Conservation (phyloP, 23 red algal species). For the Chondrus crispus region DNA sequence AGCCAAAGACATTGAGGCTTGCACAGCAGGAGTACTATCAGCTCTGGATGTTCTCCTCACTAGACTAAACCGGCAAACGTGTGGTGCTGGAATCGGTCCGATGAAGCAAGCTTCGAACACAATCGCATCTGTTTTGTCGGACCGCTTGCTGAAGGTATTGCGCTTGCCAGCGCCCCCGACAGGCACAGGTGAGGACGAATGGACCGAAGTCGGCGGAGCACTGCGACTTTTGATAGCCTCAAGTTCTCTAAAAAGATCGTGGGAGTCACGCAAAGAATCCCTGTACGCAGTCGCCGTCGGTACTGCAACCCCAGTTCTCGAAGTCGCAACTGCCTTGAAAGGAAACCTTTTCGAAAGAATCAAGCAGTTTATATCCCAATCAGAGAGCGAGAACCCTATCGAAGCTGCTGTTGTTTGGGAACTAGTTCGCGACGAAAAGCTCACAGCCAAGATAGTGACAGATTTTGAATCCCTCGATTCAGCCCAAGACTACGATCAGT, state of each 20-base stretch:
- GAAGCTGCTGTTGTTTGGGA: constrained; percentile 51
- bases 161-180: not conserved
- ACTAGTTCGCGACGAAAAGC: constrained; percentile 37
- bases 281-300: constrained; percentile 40
- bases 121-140: constrained; percentile 17
- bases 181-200: constrained; percentile 18
- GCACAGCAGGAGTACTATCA: not conserved
- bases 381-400: not conserved
- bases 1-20: constrained; percentile 41
- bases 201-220: constrained; percentile 22
- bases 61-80: constrained; percentile 4
- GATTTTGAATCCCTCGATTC: constrained; percentile 53
- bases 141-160: constrained; percentile 11
- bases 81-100: constrained; percentile 35
- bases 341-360: not conserved
- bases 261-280: constrained; percentile 56
- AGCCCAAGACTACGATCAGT: constrained; percentile 8
- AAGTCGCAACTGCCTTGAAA: constrained; percentile 36
- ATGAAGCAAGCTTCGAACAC: constrained; percentile 31
- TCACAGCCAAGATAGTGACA: constrained; percentile 9
- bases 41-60: constrained; percentile 10
- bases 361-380: constrained; percentile 37
- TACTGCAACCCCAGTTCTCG: constrained; percentile 50
- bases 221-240: constrained; percentile 40
- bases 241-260: constrained; percentile 45